These are phyloP conservation scores for Coemansia sp. DNA, from an alignment of 192 early-diverging fungal genomes.

Conservation along the genomic window DNA sequence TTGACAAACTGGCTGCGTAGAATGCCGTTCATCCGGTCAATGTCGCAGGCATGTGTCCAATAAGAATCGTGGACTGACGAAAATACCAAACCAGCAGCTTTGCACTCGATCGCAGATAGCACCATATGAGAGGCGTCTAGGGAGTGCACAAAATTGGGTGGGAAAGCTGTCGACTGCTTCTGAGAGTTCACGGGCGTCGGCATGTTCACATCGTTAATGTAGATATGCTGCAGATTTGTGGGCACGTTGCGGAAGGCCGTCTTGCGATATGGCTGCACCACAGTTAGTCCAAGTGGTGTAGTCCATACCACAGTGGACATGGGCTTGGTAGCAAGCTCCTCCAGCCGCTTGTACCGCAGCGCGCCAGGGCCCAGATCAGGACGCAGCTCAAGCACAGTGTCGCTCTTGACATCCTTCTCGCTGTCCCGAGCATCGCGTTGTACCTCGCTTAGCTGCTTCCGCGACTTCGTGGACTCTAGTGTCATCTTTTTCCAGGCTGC, in stretches of 20 bases:
- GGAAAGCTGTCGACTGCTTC: slow-evolving; percentile 96
- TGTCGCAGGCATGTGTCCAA: slow-evolving; percentile 94
- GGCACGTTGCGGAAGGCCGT: slow-evolving; percentile 60
- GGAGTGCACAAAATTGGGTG: slow-evolving; percentile 98
- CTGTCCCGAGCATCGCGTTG: slow-evolving; percentile 16
- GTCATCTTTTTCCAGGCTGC: slow-evolving; percentile 37
- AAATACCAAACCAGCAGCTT: slow-evolving; percentile 75
- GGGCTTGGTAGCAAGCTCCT: slow-evolving; percentile 56
- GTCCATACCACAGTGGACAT: slow-evolving; percentile 96
- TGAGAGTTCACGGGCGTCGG: slow-evolving; percentile 79
- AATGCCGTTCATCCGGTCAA: slow-evolving; percentile 79
- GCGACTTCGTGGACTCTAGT: slow-evolving; percentile 26
- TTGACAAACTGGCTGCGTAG: slow-evolving; percentile 88
- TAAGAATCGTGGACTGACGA: slow-evolving; percentile 97
- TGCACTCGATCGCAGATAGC: slow-evolving; percentile 85
- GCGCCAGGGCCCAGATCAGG: slow-evolving; percentile 43
- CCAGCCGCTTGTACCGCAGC: slow-evolving; percentile 31
- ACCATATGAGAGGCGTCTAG: slow-evolving; percentile 98
- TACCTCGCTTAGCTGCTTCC: slow-evolving; percentile 26
- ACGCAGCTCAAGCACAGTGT: slow-evolving; percentile 24
- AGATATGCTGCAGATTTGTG: slow-evolving; percentile 81
- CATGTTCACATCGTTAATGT: slow-evolving; percentile 66
- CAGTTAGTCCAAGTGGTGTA: slow-evolving; percentile 87
- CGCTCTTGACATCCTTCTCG: slow-evolving; percentile 14
- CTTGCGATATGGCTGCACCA: slow-evolving; percentile 96